Evolutionary conservation across 257 asterid species (phyloP).

Genomic region (Marsdenia floribunda): DNA sequence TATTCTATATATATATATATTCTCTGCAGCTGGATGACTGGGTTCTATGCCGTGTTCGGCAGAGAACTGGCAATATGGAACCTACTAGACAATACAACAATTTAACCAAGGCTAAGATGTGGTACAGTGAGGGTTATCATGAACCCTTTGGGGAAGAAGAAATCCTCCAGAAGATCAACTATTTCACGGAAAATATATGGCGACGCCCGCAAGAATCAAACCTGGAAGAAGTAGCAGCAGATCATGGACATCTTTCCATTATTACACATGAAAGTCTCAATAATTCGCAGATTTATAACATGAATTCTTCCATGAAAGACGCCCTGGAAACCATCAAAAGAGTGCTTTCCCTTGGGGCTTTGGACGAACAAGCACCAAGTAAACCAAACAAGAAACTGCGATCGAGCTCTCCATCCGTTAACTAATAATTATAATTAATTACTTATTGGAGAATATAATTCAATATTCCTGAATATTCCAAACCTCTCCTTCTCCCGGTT

Average conservation of each 20-base stretch:
- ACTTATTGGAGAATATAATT: background rate
- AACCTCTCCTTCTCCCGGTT: background rate
- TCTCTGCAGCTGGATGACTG: slow-evolving; percentile 26
- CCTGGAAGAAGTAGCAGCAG: background rate
- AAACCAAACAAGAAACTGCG: slow-evolving; percentile 12
- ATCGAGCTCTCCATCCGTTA: background rate
- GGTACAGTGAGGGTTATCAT: background rate
- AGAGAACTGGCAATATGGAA: slow-evolving; percentile 4
- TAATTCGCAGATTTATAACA: background rate
- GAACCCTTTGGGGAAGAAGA: background rate
- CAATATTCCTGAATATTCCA: background rate
- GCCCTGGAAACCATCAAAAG: slow-evolving; percentile 27
- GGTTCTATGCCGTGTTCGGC: slow-evolving; percentile 31
- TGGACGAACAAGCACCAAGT: slow-evolving; percentile 15
- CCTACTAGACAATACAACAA: background rate
- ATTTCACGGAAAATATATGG: background rate
- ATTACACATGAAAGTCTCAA: background rate
- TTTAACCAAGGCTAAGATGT: background rate
- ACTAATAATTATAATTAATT: background rate
- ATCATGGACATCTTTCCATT: background rate
- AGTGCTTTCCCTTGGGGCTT: slow-evolving; percentile 25
- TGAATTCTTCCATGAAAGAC: slow-evolving; percentile 8
- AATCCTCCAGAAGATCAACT: background rate
- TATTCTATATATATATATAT: too few species aligned
- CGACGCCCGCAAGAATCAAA: background rate